Evolutionary conservation across 495 filamentous ascomycete genomes (phyloP).

Genomic region (Penicillium taxi): DNA sequence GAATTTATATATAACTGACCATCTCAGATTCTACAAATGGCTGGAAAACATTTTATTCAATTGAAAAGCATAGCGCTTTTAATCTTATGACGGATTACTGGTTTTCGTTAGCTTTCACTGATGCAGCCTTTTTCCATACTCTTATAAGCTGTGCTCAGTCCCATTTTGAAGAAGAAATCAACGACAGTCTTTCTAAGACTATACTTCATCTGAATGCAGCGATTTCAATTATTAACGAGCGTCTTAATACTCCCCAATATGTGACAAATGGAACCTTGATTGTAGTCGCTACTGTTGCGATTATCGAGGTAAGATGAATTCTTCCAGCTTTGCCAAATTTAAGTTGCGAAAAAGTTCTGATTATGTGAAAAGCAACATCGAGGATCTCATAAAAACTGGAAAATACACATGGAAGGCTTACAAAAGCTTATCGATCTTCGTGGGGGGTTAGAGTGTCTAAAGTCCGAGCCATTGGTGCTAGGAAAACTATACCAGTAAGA

Average conservation of each 20-base stretch:
- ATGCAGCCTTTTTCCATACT: conserved; percentile 4
- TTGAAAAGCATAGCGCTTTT: conserved; percentile 2
- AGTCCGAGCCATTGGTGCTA: conserved; percentile 2
- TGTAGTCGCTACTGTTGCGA: conserved; percentile 2
- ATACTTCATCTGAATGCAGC: conserved; percentile 5
- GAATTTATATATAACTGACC: background rate
- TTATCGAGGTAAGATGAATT: conserved; percentile 1
- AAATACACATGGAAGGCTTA: conserved; percentile 4
- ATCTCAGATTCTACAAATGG: conserved; percentile 1
- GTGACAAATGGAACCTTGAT: conserved; percentile 1
- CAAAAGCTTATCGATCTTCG: conserved; percentile 1
- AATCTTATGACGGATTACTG: conserved; percentile 5
- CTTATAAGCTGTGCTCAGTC: conserved; percentile 1
- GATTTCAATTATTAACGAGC: conserved; percentile 3
- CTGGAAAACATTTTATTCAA: conserved; percentile 3
- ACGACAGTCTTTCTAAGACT: background rate
- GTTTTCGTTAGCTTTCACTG: background rate
- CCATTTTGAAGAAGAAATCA: background rate
- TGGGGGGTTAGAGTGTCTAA: background rate
- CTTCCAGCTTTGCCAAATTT: background rate
- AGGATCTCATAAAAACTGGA: conserved; percentile 3
- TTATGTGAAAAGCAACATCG: conserved; percentile 1
- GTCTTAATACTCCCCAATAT: background rate
- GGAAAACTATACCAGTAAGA: conserved; percentile 3
- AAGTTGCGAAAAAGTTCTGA: background rate